A percentile compares a stretch with the other conserved stretches of the same genome.
phyloP scores from a whole-genome alignment of 2,329 filamentous ascomycete genomes.

The Coniochaeta prunicola region DNA sequence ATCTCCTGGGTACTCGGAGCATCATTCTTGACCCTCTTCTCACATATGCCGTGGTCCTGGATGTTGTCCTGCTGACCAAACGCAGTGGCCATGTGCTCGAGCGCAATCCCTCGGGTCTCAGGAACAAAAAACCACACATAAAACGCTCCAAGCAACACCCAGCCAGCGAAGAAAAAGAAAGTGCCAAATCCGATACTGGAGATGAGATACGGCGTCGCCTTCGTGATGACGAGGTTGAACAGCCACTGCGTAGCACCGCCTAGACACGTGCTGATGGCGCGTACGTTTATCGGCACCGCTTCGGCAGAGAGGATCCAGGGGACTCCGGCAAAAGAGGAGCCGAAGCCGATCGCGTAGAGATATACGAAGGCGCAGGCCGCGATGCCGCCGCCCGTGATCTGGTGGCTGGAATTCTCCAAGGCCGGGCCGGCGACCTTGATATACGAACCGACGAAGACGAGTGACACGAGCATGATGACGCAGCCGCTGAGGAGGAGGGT shows the following conservation, averaged over 20 bases:
- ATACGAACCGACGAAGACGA: constrained; percentile 57
- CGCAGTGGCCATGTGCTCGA: constrained; percentile 49
- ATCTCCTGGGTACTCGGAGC: too few species aligned
- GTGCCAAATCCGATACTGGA: constrained; percentile 40
- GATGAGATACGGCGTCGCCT: constrained; percentile 1
- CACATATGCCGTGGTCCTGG: too few species aligned
- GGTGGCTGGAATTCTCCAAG: constrained; percentile 39
- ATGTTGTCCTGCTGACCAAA: too few species aligned
- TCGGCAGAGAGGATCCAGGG: neutral
- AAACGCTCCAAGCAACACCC: constrained; percentile 43
- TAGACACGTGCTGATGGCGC: neutral
- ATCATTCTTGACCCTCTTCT: too few species aligned
- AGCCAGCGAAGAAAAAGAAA: constrained; percentile 50
- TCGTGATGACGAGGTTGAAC: neutral
- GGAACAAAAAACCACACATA: constrained; percentile 52
- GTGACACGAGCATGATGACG: constrained; percentile 49
- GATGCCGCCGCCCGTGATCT: constrained; percentile 46
- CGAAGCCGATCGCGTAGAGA: constrained; percentile 25
- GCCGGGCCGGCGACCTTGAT: constrained; percentile 53
- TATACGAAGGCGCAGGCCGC: constrained; percentile 68
- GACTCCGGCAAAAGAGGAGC: neutral
- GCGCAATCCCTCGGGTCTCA: constrained; percentile 40
- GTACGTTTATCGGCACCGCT: neutral
- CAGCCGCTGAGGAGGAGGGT: constrained; percentile 53
- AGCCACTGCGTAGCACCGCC: neutral